phyloP scores from a whole-genome alignment of 768 basidiomycete genomes.

The Pseudohyphozyma bogoriensis region DNA sequence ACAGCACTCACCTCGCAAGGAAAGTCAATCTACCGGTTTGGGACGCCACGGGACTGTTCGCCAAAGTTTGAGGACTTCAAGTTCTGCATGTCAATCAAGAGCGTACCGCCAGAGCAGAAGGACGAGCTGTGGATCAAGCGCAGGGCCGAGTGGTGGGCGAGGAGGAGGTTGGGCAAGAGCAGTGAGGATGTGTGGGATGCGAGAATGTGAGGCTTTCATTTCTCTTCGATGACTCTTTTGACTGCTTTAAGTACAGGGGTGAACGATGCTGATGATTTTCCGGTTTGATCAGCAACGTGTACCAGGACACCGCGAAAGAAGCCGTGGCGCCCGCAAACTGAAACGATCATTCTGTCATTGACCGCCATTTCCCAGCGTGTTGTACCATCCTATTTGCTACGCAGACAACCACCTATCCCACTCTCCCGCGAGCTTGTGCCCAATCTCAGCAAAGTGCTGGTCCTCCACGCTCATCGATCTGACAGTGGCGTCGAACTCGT shows the following conservation, averaged over 20 bases:
- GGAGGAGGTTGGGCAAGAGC: slow-evolving; percentile 59
- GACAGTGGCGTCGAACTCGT: background rate
- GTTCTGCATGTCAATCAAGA: slow-evolving; percentile 78
- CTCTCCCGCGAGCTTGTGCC: background rate
- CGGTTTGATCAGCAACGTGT: too few species aligned
- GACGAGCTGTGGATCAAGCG: slow-evolving; percentile 74
- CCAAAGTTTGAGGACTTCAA: slow-evolving; percentile 85
- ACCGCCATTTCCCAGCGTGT: too few species aligned
- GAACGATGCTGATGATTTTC: too few species aligned
- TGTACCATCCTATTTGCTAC: background rate
- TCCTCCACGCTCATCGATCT: background rate
- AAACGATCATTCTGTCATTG: too few species aligned
- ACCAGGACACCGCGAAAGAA: too few species aligned
- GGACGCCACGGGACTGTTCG: slow-evolving; percentile 58
- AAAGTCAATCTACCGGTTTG: slow-evolving; percentile 76
- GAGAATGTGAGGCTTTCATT: too few species aligned
- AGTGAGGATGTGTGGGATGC: slow-evolving; percentile 94
- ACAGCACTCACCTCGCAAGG: slow-evolving; percentile 69
- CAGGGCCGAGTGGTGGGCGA: slow-evolving; percentile 91
- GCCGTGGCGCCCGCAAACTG: too few species aligned
- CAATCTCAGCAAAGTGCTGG: background rate
- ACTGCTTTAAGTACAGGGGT: too few species aligned
- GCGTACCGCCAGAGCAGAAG: slow-evolving; percentile 62
- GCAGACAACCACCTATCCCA: background rate
- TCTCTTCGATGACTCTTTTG: too few species aligned